Evolutionary conservation across 768 basidiomycete genomes (phyloP).

Genomic region (Lactarius pseudohatsudake): DNA sequence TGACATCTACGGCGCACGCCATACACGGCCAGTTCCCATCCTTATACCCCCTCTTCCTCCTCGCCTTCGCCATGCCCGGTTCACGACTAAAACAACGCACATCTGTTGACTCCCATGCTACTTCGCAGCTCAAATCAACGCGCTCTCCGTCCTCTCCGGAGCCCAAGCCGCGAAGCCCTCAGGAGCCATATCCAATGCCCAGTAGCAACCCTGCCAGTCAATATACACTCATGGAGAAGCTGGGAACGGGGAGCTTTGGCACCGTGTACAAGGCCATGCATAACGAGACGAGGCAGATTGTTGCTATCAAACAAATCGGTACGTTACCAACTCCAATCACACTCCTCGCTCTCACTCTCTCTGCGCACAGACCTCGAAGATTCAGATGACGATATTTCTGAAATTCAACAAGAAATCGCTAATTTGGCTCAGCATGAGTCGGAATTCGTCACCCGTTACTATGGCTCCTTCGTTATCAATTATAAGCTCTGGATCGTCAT

Average conservation of each 20-base stretch:
- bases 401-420: slow-evolving; percentile 98
- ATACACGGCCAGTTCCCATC: not conserved
- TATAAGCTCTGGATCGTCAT: slow-evolving; percentile 99
- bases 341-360: not conserved
- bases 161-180: slow-evolving; percentile 41
- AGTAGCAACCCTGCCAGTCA: slow-evolving; percentile 83
- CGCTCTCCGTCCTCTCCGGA: slow-evolving; percentile 53
- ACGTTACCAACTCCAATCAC: slow-evolving; percentile 33
- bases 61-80: slow-evolving; percentile 18
- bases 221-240: slow-evolving; percentile 90
- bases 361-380: slow-evolving; percentile 80
- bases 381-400: slow-evolving; percentile 97
- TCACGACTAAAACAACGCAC: slow-evolving; percentile 24
- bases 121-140: slow-evolving; percentile 44
- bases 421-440: slow-evolving; percentile 95
- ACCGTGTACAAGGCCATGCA: slow-evolving; percentile 97
- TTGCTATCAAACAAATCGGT: slow-evolving; percentile 99
- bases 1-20: slow-evolving; percentile 15
- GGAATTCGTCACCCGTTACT: slow-evolving; percentile 94
- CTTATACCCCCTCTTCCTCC: slow-evolving; percentile 1
- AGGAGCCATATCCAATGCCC: slow-evolving; percentile 68
- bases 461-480: slow-evolving; percentile 93
- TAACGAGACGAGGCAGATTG: slow-evolving; percentile 89
- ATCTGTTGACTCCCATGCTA: slow-evolving; percentile 28
- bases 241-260: slow-evolving; percentile 97